Evolutionary conservation across 805 yeast genomes (phyloP), one percentile per base, ranked within the genome.

Genomic region (Saturnispora besseyi): DNA sequence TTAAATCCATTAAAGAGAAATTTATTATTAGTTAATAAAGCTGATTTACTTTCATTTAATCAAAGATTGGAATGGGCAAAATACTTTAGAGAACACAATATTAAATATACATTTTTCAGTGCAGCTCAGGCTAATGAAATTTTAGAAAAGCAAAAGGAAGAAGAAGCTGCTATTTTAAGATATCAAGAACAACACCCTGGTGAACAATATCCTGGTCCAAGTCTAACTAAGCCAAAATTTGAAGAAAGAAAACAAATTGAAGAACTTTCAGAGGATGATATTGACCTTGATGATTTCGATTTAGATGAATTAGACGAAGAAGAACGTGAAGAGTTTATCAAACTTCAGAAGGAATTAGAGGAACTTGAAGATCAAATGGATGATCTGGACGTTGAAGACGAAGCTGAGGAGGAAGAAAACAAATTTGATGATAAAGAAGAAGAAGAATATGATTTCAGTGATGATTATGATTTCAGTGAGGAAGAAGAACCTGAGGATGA

Each of bases 21-120:
- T 59, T 73, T 93, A 58, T 71, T 93, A 55, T 74, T 93, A 55
- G 95, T 93, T 30, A 93, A 93, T 65, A 93, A 93, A 64, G 93
- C 99, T 3, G 99, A 93, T 74, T 69, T 91, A 60, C 73, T 93
- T 53, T 80, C 90, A 1, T 74, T 74, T 46, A 72, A 74, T 22
- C 99, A 93, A 69, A 78, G 99, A 65, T 66, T 77, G 45, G 73
- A 73, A 6, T 93, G 99, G 99, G 95, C 96, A 1, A 76, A 78
- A 46, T 89, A 87, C 66, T 90, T 93, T 65, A 73, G 73, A 31
- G 67, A 73, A 15, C 73, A 78, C 56, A 71, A 73, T n/a, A 88
- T 93, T 58, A 77, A 82, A 52, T 93, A 80, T 62, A 93, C 96
- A 0, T 93, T 91, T 62, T 93, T 91, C 74, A 85, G 96, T 54